phyloP scores from a whole-genome alignment of 73 alveolate species.

The Tetrahymena borealis region DNA sequence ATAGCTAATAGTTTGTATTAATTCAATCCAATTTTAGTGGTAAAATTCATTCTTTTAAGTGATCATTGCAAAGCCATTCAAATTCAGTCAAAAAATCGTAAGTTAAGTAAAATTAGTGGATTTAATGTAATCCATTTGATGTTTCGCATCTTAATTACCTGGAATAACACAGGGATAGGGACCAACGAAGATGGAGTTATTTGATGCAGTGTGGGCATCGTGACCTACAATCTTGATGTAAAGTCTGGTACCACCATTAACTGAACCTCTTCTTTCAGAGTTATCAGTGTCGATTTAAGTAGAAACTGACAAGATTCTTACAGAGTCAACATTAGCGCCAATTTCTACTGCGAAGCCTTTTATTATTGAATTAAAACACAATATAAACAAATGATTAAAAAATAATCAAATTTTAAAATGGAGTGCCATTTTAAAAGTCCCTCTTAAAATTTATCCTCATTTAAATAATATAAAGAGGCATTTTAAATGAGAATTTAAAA shows the following conservation, averaged over 20 bases:
- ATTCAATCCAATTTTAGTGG: too few relatives aligned
- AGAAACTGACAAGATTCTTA: neutral
- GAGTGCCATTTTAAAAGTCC: too few relatives aligned
- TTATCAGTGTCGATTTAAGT: neutral
- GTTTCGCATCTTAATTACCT: too few relatives aligned
- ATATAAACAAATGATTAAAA: neutral
- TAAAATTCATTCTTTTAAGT: too few relatives aligned
- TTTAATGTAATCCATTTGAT: too few relatives aligned
- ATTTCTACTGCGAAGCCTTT: neutral
- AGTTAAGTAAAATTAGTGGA: neutral
- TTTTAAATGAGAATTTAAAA: too few relatives aligned
- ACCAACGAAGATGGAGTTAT: slow-evolving; percentile 35
- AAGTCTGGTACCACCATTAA: neutral
- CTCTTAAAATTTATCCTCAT: too few relatives aligned
- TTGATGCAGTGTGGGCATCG: slow-evolving; percentile 22
- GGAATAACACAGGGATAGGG: slow-evolving; percentile 33
- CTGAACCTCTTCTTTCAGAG: neutral
- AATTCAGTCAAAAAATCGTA: too few relatives aligned
- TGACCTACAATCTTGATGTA: neutral
- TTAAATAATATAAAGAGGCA: too few relatives aligned
- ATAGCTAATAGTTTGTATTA: too few relatives aligned
- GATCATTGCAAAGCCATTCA: too few relatives aligned
- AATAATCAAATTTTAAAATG: too few relatives aligned
- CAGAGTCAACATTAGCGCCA: neutral
- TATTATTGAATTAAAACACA: neutral